Evolutionary conservation across 2,329 filamentous ascomycete species (phyloP), one percentile per base, ranked within the genome.

Genomic region (Mycosphaerella arachidis): DNA sequence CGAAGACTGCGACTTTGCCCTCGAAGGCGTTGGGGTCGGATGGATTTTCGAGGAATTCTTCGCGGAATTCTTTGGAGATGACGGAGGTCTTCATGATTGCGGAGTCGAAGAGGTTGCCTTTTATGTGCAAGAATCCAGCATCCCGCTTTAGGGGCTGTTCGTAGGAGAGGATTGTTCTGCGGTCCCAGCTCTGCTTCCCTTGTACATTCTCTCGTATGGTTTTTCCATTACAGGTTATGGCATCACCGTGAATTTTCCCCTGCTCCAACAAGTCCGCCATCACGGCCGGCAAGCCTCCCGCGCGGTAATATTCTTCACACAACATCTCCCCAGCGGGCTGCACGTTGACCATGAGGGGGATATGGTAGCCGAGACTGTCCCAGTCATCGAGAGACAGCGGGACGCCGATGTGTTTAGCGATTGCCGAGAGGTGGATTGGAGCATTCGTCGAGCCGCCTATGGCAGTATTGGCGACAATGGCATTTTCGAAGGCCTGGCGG

Each of bases 391-490:
- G 68, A 12, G 77, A 74, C 0, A 84, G 69, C 0, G 76, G 69
- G 1, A 84, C 77, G 1, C 81, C 81, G 10, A 82, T 77, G 56
- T 84, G 82, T 60, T 79, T 80, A 2, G 82, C 82, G 24, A 84
- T 77, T 9, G 82, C 82, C 43, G 78, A 80, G 52, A 84, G 71
- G 66, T 84, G 82, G 53, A 84, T 83, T 0, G 81, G 81, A 0
- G 82, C 81, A 62, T 84, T 84, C 4, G 82, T 83, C 62, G 79
- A 82, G 13, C 82, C 82, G 29, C 82, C 82, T 56, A 84, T 82
- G 20, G 82, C 81, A 1, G 80, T 81, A 61, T 82, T 83, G 46
- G 76, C 77, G 6, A 79, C 78, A 30, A 84, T 81, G 6, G 80
- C 81, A 60, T 84, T 84, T 70, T 84, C 81, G 58, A 84, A 84